phyloP scores from a whole-genome alignment of 1,139 yeast species.

The Candida labiduridarum region DNA sequence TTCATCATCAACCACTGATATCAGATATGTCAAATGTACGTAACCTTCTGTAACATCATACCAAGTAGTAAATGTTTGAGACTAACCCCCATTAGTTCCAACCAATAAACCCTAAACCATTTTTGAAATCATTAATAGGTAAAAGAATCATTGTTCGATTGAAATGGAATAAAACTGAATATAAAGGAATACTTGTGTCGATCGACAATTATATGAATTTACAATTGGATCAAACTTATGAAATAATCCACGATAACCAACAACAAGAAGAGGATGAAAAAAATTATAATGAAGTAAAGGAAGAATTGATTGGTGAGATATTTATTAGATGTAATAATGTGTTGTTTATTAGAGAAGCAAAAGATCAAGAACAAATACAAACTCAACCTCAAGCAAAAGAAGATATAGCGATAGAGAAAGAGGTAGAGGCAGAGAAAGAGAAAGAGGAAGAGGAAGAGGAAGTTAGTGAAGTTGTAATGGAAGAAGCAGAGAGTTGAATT shows the following conservation, averaged over 20 bases:
- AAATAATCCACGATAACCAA: constrained; percentile 36
- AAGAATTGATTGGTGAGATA: constrained; percentile 75
- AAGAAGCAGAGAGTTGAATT: not conserved
- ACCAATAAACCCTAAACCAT: constrained; percentile 91
- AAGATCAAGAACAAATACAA: not conserved
- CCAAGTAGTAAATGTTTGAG: not conserved
- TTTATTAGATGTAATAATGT: constrained; percentile 86
- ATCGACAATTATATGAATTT: constrained; percentile 94
- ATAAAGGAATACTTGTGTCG: constrained; percentile 75
- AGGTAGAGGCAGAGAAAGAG: constrained; percentile 20
- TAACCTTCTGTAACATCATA: not conserved
- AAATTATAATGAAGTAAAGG: constrained; percentile 33
- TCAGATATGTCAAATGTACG: constrained; percentile 11
- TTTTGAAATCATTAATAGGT: constrained; percentile 71
- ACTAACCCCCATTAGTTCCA: constrained; percentile 47
- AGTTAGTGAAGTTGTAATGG: constrained; percentile 3
- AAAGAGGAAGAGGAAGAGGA: constrained; percentile 7
- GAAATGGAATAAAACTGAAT: constrained; percentile 93
- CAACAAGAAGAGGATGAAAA: constrained; percentile 35
- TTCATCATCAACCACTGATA: not conserved
- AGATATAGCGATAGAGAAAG: not conserved
- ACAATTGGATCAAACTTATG: constrained; percentile 72
- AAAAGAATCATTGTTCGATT: constrained; percentile 78
- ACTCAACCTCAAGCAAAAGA: not conserved
- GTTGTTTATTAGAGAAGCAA: constrained; percentile 56